Base-by-base conservation (phyloP, 2,329 filamentous ascomycete genomes). In the Coniochaeta sp. region DNA sequence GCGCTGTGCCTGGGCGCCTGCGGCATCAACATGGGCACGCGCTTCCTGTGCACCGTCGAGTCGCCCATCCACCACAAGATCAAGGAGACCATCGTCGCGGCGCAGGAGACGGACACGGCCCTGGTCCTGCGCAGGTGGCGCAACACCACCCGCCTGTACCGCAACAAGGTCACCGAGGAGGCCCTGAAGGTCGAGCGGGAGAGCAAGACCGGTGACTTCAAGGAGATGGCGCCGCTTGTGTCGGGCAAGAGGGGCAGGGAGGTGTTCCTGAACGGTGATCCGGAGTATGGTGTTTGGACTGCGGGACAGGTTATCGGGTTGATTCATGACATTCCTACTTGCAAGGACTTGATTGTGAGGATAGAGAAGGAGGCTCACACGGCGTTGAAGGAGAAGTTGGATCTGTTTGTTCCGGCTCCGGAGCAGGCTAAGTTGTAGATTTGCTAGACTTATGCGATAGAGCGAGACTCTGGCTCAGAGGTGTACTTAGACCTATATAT, bases 11-110 rank as follows among this genome's bases (percentile, higher is more conserved):
- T 99, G 12, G 94, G 94, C 31, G 94, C 94, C 0, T 89, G 89
- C 67, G 94, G 94, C 56, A 85, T 97, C 72, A 99, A 99, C 73
- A 99, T 99, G 94, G 94, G 94, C 53, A 99, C 94, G 9, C 79
- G 94, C 38, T 99, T 97, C 75, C 95, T 99, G 89, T 92, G 87
- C 74, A 97, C 94, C 0, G 77, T 92, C 42, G 94, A 97, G 71
- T 85, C 91, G 14, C 94, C 94, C 1, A 88, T 99, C 57, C 94
- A 99, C 72, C 67, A 82, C 48, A 95, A 95, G 60, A 90, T 99
- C 75, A 99, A 99, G 79, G 79, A 95, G 68, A 79, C 87, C 59
- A 99, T 99, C 63, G 91, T 96, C 49, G 79, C 83, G 51, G 88
- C 91, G 1, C 79, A 90, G 57, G 94, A 99, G 77, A 91, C 87